Conservation (phyloP, 139 green algal genomes). For the Pleodorina starrii region DNA sequence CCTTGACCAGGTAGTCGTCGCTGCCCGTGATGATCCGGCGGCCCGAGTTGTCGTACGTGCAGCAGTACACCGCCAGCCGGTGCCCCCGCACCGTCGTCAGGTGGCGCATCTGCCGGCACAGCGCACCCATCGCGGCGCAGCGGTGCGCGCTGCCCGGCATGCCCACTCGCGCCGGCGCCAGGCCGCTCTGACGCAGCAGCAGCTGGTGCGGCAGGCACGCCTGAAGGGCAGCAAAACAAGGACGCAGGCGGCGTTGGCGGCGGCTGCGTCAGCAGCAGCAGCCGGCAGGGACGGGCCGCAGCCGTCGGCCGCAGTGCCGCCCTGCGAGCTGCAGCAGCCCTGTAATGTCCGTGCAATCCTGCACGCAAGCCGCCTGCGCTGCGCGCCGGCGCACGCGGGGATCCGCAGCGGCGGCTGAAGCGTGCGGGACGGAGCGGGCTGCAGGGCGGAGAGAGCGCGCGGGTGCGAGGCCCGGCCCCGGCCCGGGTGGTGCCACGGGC, state of each 20-base stretch:
- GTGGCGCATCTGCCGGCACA: constrained; percentile 58
- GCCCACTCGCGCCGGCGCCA: neutral
- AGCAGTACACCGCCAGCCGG: constrained; percentile 80
- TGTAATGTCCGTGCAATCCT: too few relatives aligned
- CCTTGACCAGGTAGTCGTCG: constrained; percentile 90
- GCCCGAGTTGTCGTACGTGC: constrained; percentile 72
- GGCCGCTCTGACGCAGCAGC: constrained; percentile 53
- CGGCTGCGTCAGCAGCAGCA: neutral
- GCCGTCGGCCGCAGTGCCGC: too few relatives aligned
- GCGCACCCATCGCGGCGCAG: neutral
- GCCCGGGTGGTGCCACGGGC: too few relatives aligned
- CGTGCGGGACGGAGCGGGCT: too few relatives aligned
- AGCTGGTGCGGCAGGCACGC: constrained; percentile 53
- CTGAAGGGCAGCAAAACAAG: too few relatives aligned
- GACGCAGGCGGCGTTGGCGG: neutral
- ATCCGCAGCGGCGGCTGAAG: too few relatives aligned
- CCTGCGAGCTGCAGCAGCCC: too few relatives aligned
- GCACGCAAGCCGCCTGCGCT: too few relatives aligned
- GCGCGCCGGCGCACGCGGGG: too few relatives aligned
- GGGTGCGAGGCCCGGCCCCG: too few relatives aligned
- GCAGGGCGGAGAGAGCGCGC: too few relatives aligned
- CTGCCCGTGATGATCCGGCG: constrained; percentile 81
- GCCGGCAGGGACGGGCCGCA: too few relatives aligned
- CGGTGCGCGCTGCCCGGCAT: neutral
- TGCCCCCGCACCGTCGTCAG: constrained; percentile 81